phyloP scores from a whole-genome alignment of 495 filamentous ascomycete genomes.

The Talaromyces thailandensis region DNA sequence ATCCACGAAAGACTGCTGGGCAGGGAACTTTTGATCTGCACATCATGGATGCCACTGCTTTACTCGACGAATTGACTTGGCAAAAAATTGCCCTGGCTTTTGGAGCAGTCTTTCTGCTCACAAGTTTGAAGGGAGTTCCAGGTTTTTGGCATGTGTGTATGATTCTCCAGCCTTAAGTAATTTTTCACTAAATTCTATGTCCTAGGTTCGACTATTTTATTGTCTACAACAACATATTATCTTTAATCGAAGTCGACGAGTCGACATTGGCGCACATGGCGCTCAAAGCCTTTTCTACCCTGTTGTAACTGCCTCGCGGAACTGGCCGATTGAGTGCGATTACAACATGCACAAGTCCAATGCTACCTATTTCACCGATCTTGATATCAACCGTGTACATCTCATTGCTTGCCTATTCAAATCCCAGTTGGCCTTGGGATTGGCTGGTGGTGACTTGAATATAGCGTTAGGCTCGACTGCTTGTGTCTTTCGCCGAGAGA shows the following conservation, averaged over 20 bases:
- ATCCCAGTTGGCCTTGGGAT: neutral
- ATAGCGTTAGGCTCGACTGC: conserved; percentile 56
- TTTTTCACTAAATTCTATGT: neutral
- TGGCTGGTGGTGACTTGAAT: conserved; percentile 15
- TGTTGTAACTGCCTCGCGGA: conserved; percentile 29
- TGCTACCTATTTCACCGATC: conserved; percentile 71
- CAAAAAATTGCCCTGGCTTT: conserved; percentile 9
- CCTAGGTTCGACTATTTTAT: neutral
- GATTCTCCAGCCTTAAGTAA: neutral
- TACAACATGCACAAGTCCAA: conserved; percentile 79
- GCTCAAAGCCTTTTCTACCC: conserved; percentile 35
- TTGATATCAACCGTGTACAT: conserved; percentile 64
- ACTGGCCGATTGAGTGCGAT: conserved; percentile 56
- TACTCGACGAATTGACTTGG: conserved; percentile 17
- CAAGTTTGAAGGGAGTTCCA: conserved; percentile 52
- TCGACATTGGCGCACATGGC: conserved; percentile 2
- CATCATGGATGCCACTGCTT: no score
- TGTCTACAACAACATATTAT: neutral
- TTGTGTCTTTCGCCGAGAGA: conserved; percentile 60
- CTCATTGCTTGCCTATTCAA: conserved; percentile 44
- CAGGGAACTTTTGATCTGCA: no score
- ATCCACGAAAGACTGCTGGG: no score
- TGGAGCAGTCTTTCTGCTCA: neutral
- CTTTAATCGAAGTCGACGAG: no score
- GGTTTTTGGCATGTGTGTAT: conserved; percentile 60